A percentile compares a stretch with the other conserved stretches of the same genome.
These are phyloP conservation scores for Cyclotella baltica DNA, from an alignment of 108 stramenopile species.

Conservation along the genomic window DNA sequence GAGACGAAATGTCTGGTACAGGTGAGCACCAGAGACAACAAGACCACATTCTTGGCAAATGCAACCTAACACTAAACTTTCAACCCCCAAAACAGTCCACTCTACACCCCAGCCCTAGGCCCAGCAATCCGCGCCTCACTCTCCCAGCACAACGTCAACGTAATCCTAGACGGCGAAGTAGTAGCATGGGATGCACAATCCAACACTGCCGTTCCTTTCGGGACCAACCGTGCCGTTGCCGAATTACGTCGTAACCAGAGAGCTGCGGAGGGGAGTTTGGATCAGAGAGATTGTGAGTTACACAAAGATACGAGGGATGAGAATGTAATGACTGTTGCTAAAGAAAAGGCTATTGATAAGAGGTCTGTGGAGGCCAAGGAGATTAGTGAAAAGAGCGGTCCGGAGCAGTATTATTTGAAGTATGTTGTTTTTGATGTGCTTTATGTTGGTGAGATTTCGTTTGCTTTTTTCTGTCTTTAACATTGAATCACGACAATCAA, in stretches of 20 bases:
- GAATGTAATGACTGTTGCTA: slow-evolving; percentile 45
- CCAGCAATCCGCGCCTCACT: slow-evolving; percentile 76
- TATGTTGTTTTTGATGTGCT: slow-evolving; percentile 77
- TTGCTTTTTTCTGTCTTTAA: not conserved
- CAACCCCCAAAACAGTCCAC: slow-evolving; percentile 59
- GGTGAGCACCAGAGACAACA: slow-evolving; percentile 13
- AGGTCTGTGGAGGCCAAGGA: slow-evolving; percentile 10
- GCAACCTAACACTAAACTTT: not conserved
- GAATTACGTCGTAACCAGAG: slow-evolving; percentile 65
- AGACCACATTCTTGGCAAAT: not conserved
- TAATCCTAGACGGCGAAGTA: slow-evolving; percentile 88
- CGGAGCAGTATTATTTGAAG: slow-evolving; percentile 71
- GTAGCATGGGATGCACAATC: slow-evolving; percentile 72
- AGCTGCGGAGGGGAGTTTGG: slow-evolving; percentile 54
- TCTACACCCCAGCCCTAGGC: slow-evolving; percentile 82
- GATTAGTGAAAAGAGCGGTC: slow-evolving; percentile 29
- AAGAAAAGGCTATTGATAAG: slow-evolving; percentile 20
- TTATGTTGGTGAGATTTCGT: slow-evolving; percentile 39
- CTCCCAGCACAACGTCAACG: slow-evolving; percentile 66
- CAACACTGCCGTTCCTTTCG: slow-evolving; percentile 75
- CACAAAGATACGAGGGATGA: slow-evolving; percentile 58
- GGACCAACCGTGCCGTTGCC: slow-evolving; percentile 77
- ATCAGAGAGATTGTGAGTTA: slow-evolving; percentile 70
- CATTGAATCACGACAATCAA: not conserved
- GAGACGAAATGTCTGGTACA: slow-evolving; percentile 49